phyloP scores from a whole-genome alignment of 306 rosid species.

The Glycine tomentella region DNA sequence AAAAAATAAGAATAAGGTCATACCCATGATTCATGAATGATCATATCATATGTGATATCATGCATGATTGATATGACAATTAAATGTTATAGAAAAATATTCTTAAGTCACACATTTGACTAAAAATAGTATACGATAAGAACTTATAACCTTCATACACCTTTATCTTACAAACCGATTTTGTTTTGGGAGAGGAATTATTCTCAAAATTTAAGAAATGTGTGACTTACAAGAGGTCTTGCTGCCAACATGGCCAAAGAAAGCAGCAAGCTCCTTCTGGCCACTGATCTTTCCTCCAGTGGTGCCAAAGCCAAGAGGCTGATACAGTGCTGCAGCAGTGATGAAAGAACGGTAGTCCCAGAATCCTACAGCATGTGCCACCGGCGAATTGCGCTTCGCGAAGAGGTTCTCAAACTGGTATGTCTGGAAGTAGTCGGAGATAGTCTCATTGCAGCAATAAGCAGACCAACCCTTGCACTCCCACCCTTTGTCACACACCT shows the following conservation, averaged over 20 bases:
- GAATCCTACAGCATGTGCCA: slow-evolving; percentile 89
- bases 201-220: too few relatives aligned
- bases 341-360: slow-evolving; percentile 92
- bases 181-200: too few relatives aligned
- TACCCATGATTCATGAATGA: not conserved
- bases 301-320: slow-evolving; percentile 93
- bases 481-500: slow-evolving; percentile 84
- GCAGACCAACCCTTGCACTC: slow-evolving; percentile 80
- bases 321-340: slow-evolving; percentile 68
- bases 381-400: slow-evolving; percentile 75
- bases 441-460: slow-evolving; percentile 86
- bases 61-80: too few relatives aligned
- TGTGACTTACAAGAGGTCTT: slow-evolving; percentile 83
- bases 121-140: too few relatives aligned
- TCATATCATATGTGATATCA: not conserved
- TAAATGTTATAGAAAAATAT: too few relatives aligned
- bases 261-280: slow-evolving; percentile 87
- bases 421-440: slow-evolving; percentile 68
- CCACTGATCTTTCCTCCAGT: slow-evolving; percentile 76
- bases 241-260: slow-evolving; percentile 91
- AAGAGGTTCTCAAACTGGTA: slow-evolving; percentile 94
- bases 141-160: too few relatives aligned
- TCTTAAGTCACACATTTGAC: too few relatives aligned
- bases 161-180: too few relatives aligned
- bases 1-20: not conserved